These are phyloP conservation scores for Eucalyptus curtisii DNA, from an alignment of 345 rosid genomes.

Conservation along the genomic window DNA sequence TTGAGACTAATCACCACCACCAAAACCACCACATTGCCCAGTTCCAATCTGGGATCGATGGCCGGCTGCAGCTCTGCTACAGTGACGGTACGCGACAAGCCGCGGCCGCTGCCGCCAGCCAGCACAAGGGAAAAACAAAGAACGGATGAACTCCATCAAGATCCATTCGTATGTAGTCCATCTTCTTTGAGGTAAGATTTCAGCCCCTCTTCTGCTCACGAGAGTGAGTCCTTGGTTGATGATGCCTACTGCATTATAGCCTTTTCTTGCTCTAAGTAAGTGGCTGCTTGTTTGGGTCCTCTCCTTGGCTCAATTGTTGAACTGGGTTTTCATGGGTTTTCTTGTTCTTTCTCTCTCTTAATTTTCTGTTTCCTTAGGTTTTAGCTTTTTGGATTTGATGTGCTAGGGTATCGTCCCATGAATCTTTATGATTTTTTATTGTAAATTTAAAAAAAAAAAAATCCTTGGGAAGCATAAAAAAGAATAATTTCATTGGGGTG, in stretches of 20 bases:
- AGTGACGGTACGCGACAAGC: constrained; percentile 62
- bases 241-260: neutral
- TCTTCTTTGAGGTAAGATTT: constrained; percentile 38
- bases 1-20: constrained; percentile 46
- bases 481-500: neutral
- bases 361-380: neutral
- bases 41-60: constrained; percentile 48
- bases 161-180: neutral
- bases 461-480: neutral
- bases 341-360: neutral
- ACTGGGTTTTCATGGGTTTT: neutral
- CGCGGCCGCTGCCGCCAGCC: neutral
- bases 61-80: constrained; percentile 64
- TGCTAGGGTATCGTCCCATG: constrained; percentile 1
- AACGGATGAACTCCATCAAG: constrained; percentile 27
- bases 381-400: constrained; percentile 12
- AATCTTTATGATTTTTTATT: neutral
- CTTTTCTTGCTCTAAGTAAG: neutral
- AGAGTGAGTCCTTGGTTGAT: neutral
- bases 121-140: constrained; percentile 82
- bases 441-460: too few relatives aligned
- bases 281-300: neutral
- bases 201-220: neutral
- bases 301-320: neutral
- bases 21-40: constrained; percentile 35